Conservation (phyloP, 73 alveolate genomes). For the Symbiodinium natans region DNA sequence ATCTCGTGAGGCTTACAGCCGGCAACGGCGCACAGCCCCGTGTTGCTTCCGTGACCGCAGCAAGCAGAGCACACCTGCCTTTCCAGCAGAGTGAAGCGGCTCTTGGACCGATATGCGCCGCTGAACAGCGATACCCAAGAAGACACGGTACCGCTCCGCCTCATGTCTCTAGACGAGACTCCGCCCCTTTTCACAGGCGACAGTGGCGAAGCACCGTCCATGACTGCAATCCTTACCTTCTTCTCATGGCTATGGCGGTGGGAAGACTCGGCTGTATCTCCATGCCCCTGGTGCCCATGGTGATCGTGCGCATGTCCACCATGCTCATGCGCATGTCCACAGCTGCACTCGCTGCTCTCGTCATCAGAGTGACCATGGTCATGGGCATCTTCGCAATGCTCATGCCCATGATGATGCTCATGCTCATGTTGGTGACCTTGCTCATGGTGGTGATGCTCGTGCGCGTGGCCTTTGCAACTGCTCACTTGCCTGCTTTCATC, state of each 20-base stretch:
- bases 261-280: neutral
- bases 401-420: neutral
- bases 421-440: too few relatives aligned
- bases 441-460: neutral
- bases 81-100: neutral
- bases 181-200: too few relatives aligned
- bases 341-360: conserved; percentile 11
- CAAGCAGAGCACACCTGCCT: conserved; percentile 54
- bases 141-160: neutral
- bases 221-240: neutral
- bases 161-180: neutral
- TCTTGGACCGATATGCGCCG: neutral
- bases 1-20: conserved; percentile 75
- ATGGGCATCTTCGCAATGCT: neutral
- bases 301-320: conserved; percentile 19
- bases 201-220: neutral
- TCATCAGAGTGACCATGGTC: neutral
- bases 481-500: neutral
- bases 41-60: conserved; percentile 29
- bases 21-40: conserved; percentile 6
- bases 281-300: neutral
- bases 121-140: neutral
- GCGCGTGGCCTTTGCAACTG: neutral
- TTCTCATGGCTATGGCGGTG: neutral
- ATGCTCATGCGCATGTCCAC: conserved; percentile 36